phyloP scores from a whole-genome alignment of 1,284 basidiomycete genomes.

The Ustilago shanxiensis region DNA sequence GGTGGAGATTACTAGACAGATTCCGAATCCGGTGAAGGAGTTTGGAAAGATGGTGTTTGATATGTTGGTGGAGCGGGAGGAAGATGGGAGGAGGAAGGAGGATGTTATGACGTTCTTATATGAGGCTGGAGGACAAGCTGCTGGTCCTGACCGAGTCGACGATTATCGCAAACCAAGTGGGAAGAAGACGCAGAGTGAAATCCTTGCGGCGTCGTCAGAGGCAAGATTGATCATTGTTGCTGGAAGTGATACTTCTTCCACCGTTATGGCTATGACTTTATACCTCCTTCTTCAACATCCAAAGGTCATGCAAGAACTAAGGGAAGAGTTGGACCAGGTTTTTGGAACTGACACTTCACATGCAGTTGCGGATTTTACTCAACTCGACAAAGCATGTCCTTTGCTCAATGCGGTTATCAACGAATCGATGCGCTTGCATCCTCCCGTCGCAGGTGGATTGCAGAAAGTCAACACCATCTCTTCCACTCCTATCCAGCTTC shows the following conservation, averaged over 20 bases:
- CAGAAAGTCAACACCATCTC: slow-evolving; percentile 14
- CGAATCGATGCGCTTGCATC: slow-evolving; percentile 33
- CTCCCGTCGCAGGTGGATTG: slow-evolving; percentile 20
- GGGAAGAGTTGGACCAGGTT: slow-evolving; percentile 15
- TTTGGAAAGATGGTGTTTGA: slow-evolving; percentile 23
- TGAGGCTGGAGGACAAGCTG: slow-evolving; percentile 1
- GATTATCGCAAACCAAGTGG: too few species aligned
- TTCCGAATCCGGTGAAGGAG: slow-evolving; percentile 21
- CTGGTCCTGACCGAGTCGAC: background rate
- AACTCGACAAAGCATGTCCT: slow-evolving; percentile 9
- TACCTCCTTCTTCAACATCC: slow-evolving; percentile 16
- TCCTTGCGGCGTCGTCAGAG: slow-evolving; percentile 3
- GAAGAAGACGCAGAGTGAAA: background rate
- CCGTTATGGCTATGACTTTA: slow-evolving; percentile 24
- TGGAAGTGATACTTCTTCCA: slow-evolving; percentile 31
- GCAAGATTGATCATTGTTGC: slow-evolving; percentile 27
- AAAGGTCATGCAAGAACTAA: background rate
- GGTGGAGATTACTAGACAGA: slow-evolving; percentile 6
- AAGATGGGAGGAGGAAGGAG: background rate
- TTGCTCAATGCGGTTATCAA: slow-evolving; percentile 35
- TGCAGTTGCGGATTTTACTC: slow-evolving; percentile 12
- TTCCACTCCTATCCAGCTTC: background rate
- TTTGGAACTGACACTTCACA: slow-evolving; percentile 8
- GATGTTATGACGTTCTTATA: slow-evolving; percentile 26
- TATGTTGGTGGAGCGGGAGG: slow-evolving; percentile 17